Conservation (phyloP, 495 filamentous ascomycete species). For the Corynascus novoguineensis region DNA sequence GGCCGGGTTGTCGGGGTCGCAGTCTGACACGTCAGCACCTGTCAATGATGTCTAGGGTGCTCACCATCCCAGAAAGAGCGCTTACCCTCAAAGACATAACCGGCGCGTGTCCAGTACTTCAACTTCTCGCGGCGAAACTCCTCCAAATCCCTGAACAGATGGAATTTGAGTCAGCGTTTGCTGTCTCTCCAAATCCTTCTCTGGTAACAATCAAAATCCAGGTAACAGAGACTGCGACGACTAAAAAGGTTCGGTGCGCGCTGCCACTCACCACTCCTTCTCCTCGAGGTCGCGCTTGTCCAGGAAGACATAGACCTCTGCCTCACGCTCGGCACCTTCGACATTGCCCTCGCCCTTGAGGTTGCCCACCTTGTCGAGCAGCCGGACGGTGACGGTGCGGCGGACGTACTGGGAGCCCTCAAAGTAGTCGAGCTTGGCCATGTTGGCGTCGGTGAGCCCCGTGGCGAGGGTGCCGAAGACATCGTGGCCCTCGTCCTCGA, state of each 20-base stretch:
- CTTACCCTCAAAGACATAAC: constrained; percentile 36
- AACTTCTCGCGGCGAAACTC: constrained; percentile 66
- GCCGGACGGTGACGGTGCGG: constrained; percentile 51
- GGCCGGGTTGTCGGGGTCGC: constrained; percentile 23
- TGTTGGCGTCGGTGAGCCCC: constrained; percentile 71
- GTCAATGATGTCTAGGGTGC: too few relatives aligned
- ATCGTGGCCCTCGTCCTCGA: constrained; percentile 44
- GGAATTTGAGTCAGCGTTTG: neutral
- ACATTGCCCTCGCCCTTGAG: constrained; percentile 41
- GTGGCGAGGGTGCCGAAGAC: constrained; percentile 77
- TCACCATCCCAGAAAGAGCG: neutral
- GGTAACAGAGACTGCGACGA: neutral
- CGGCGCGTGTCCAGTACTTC: constrained; percentile 43
- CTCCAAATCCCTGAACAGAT: constrained; percentile 56
- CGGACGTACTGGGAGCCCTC: constrained; percentile 74
- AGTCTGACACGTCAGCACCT: constrained; percentile 11
- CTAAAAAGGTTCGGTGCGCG: neutral
- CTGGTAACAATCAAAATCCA: neutral
- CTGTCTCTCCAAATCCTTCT: too few relatives aligned
- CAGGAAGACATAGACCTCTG: constrained; percentile 77
- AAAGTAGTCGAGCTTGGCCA: constrained; percentile 72
- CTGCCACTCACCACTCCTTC: constrained; percentile 50
- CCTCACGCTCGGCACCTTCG: constrained; percentile 55
- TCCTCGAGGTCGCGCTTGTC: constrained; percentile 50
- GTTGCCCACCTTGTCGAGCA: constrained; percentile 43